Evolutionary conservation across 352 stramenopile genomes (phyloP), one percentile per base, ranked within the genome.

Genomic region (Phytophthora multivora): DNA sequence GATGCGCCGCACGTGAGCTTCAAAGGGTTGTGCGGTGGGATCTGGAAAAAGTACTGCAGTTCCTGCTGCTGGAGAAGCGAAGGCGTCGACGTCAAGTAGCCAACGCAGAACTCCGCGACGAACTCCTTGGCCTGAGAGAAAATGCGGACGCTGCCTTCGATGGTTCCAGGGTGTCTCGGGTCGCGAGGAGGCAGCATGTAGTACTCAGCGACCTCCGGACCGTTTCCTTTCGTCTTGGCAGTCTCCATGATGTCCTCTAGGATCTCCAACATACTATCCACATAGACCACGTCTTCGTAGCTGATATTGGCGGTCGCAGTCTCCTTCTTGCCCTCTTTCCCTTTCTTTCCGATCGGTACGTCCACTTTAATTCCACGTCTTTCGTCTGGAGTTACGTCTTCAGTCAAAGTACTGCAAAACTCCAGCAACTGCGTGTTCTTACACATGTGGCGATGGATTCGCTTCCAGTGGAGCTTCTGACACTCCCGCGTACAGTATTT

Each of bases 401-500:
- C 55, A 25, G 36, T 77, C 46, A 66, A 49, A 4, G 56, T 63
- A 10, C 36, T 49, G 23, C 69, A 77, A 19, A 59, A 62, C 6
- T 30, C 15, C 5, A 77, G 38, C 28, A 77, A 36, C 15, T 38
- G 26, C n/a, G 54, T 11, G 23, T 71, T 41, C 47, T 62, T 41
- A 31, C 69, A 77, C 64, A 77, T 68, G 28, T 63, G 39, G 25
- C 64, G 59, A 41, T 77, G 69, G 21, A 63, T 59, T 13, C 58
- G 53, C 45, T 77, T 77, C 69, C 69, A 77, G 47, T 77, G 69
- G 15, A 59, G 45, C 36, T 43, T 43, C 23, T 77, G 69, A 33
- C 69, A 74, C 16, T 77, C 59, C 18, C 69, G 59, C 11, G 69
- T 61, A 18, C 69, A 77, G 16, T 77, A 77, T 21, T 68, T 68